A percentile compares a stretch with the other conserved stretches of the same genome.
Conservation (phyloP, 257 asterid genomes). For the Solanum paucissectum region DNA sequence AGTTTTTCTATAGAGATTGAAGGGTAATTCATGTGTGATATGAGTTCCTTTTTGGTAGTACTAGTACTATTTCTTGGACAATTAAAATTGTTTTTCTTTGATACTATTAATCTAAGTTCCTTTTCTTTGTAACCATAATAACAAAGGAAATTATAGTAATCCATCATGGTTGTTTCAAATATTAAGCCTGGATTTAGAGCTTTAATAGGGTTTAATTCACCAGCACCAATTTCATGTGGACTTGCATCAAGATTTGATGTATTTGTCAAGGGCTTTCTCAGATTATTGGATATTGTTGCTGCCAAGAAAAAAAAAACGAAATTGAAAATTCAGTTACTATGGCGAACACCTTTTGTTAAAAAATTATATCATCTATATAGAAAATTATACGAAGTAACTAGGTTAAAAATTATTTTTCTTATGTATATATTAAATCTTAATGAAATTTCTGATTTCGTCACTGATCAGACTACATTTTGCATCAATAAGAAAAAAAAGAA, state of each 20-base stretch:
- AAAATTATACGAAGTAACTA: too few relatives aligned
- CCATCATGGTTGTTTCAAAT: conserved; percentile 41
- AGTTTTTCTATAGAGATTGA: conserved; percentile 49
- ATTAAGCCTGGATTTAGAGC: conserved; percentile 66
- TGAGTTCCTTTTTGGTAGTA: conserved; percentile 2
- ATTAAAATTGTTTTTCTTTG: conserved; percentile 25
- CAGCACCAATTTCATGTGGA: conserved; percentile 57
- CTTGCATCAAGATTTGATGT: conserved; percentile 14
- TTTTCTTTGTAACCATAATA: conserved; percentile 38
- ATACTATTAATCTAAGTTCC: conserved; percentile 18
- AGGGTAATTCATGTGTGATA: conserved; percentile 59
- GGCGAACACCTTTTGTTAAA: neutral
- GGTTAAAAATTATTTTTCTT: neutral
- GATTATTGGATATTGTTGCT: conserved; percentile 47
- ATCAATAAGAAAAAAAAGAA: neutral
- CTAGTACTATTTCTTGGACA: conserved; percentile 23
- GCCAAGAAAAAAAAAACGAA: neutral
- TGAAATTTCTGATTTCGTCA: too few relatives aligned
- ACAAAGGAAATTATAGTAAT: conserved; percentile 52
- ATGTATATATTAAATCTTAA: too few relatives aligned
- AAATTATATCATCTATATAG: neutral
- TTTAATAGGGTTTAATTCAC: conserved; percentile 45
- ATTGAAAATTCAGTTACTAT: neutral
- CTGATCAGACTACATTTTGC: neutral
- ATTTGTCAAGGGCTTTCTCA: conserved; percentile 31